phyloP scores from a whole-genome alignment of 345 rosid genomes.

The Brassica rapa region DNA sequence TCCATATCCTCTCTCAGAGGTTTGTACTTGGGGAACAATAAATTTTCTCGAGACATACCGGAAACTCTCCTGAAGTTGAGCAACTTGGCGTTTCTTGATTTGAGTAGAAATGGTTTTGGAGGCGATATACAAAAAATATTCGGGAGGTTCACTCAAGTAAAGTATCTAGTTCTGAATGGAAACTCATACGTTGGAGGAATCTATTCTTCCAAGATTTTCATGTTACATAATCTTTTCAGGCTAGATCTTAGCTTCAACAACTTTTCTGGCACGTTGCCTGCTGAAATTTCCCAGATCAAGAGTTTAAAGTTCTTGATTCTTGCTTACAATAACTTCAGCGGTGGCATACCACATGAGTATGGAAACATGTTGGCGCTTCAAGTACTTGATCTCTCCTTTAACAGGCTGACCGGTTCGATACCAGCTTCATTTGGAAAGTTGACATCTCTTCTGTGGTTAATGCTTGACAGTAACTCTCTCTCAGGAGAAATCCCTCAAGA shows the following conservation, averaged over 20 bases:
- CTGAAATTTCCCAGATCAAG: neutral
- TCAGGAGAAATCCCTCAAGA: neutral
- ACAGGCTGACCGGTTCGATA: neutral
- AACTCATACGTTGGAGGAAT: neutral
- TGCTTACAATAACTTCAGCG: neutral
- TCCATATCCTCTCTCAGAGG: slow-evolving; percentile 54
- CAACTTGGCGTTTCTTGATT: neutral
- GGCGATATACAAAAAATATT: neutral
- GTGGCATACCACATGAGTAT: neutral
- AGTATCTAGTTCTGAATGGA: neutral
- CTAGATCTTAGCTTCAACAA: neutral
- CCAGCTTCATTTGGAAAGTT: neutral
- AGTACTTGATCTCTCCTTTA: neutral
- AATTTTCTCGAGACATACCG: neutral
- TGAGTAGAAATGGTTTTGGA: neutral
- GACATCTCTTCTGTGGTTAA: neutral
- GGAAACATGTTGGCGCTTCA: neutral
- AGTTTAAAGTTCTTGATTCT: neutral
- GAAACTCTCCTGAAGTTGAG: neutral
- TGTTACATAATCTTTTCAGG: neutral
- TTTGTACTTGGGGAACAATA: slow-evolving; percentile 65
- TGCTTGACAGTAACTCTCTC: neutral
- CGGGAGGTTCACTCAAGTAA: neutral
- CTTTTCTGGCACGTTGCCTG: neutral
- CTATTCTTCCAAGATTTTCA: neutral